Conservation (phyloP, 2,329 filamentous ascomycete species). For the Neofusicoccum laricinum region DNA sequence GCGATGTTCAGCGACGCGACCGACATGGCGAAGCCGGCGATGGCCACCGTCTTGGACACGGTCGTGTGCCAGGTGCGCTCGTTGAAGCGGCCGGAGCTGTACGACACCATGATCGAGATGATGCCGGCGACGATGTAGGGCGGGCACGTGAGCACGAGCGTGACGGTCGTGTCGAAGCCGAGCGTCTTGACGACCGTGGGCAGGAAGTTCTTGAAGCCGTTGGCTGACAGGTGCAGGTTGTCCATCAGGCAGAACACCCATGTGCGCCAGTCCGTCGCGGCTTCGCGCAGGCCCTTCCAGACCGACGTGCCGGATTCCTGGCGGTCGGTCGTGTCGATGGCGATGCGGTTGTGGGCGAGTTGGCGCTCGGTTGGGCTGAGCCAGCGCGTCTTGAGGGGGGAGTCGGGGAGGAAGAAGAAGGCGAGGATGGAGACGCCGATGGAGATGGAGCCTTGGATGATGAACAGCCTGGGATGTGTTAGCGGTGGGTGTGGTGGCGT, state of each 20-base stretch:
- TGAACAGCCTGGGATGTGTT: background rate
- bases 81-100: conserved; percentile 33
- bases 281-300: background rate
- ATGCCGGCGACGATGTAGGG: conserved; percentile 24
- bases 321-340: conserved; percentile 52
- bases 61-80: conserved; percentile 25
- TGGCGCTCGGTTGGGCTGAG: conserved; percentile 48
- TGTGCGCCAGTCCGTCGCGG: background rate
- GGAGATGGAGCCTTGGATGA: conserved; percentile 7
- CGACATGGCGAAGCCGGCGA: conserved; percentile 30
- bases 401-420: conserved; percentile 31
- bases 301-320: conserved; percentile 20
- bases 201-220: conserved; percentile 31
- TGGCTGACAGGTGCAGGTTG: conserved; percentile 7
- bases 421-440: conserved; percentile 24
- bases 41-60: conserved; percentile 24
- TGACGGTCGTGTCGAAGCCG: conserved; percentile 34
- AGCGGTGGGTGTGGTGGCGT: background rate
- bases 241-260: conserved; percentile 13
- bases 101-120: conserved; percentile 22
- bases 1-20: conserved; percentile 26
- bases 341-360: conserved; percentile 36
- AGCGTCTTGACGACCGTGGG: conserved; percentile 36
- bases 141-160: conserved; percentile 29
- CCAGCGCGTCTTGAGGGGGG: conserved; percentile 42